A percentile compares a stretch with the other conserved stretches of the same genome.
Conservation (phyloP, 805 yeast genomes). For the Candida namnaoensis region DNA sequence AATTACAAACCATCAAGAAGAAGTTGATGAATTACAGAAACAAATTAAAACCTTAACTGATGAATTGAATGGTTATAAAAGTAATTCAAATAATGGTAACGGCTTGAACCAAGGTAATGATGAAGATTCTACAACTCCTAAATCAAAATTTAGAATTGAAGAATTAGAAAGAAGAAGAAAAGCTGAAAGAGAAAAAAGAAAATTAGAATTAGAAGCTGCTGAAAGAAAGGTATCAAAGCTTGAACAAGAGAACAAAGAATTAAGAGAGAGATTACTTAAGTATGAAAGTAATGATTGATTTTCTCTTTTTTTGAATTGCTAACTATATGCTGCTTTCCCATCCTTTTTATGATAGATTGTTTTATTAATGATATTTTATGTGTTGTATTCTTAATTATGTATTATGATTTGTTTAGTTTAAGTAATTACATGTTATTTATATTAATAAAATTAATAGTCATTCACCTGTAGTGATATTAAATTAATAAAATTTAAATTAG, state of each 20-base stretch:
- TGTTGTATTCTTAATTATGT: too few relatives aligned
- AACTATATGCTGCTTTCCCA: too few relatives aligned
- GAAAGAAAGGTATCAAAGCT: slow-evolving; percentile 39
- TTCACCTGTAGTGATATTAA: too few relatives aligned
- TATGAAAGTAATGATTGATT: neutral
- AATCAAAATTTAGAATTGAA: slow-evolving; percentile 42
- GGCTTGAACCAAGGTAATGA: neutral
- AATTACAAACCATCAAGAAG: neutral
- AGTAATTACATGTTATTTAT: too few relatives aligned
- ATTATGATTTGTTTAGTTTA: too few relatives aligned
- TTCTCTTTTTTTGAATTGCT: too few relatives aligned
- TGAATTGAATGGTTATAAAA: slow-evolving; percentile 12
- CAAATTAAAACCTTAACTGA: slow-evolving; percentile 2
- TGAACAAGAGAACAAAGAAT: slow-evolving; percentile 42
- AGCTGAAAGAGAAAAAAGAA: slow-evolving; percentile 62
- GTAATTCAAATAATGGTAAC: slow-evolving; percentile 4
- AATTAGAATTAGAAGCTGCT: slow-evolving; percentile 51
- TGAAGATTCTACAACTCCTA: slow-evolving; percentile 13
- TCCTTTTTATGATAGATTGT: too few relatives aligned
- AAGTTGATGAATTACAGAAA: slow-evolving; percentile 2
- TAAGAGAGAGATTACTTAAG: slow-evolving; percentile 19
- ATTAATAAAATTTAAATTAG: too few relatives aligned
- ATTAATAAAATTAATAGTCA: too few relatives aligned
- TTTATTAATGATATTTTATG: too few relatives aligned
- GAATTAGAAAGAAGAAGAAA: slow-evolving; percentile 61